phyloP scores from a whole-genome alignment of 1,284 basidiomycete genomes.

The Rhodotorula sp. region DNA sequence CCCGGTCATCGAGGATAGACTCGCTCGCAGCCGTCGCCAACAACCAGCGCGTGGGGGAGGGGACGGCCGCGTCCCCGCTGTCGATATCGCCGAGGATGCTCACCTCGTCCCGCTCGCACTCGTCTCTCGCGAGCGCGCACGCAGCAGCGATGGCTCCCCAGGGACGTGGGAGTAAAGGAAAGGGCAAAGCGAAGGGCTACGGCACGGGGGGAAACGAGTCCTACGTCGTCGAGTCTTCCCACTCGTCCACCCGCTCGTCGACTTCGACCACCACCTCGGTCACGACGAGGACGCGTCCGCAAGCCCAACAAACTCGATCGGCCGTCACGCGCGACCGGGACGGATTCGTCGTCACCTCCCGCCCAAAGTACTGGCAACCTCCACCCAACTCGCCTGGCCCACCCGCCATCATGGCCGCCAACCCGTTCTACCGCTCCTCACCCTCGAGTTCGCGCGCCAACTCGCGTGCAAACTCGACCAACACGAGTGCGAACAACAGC shows the following conservation, averaged over 20 bases:
- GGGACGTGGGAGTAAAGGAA: too few species aligned
- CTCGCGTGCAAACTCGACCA: background rate
- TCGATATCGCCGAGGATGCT: background rate
- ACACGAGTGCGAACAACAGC: background rate
- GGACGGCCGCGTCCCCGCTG: background rate
- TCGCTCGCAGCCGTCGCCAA: constrained; percentile 20
- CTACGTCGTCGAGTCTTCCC: too few species aligned
- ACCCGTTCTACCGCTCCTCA: constrained; percentile 1
- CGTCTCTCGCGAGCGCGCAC: too few species aligned
- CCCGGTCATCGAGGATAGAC: constrained; percentile 9
- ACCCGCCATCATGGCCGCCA: constrained; percentile 1
- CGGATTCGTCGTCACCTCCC: constrained; percentile 31
- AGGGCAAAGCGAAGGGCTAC: too few species aligned
- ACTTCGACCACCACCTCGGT: background rate
- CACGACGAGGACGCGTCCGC: too few species aligned
- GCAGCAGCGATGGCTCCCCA: too few species aligned
- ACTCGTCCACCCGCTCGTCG: background rate
- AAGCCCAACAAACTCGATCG: background rate
- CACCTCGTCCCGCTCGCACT: too few species aligned
- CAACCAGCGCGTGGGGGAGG: background rate
- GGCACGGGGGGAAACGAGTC: too few species aligned
- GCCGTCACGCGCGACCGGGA: too few species aligned
- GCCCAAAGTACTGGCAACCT: constrained; percentile 8
- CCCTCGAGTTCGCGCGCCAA: background rate
- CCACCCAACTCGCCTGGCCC: constrained; percentile 13